Percentiles rank a stretch among this genome's conserved stretches.
Evolutionary conservation across 139 green algal genomes (phyloP).

Genomic region (Astrephomene gubernaculifera): DNA sequence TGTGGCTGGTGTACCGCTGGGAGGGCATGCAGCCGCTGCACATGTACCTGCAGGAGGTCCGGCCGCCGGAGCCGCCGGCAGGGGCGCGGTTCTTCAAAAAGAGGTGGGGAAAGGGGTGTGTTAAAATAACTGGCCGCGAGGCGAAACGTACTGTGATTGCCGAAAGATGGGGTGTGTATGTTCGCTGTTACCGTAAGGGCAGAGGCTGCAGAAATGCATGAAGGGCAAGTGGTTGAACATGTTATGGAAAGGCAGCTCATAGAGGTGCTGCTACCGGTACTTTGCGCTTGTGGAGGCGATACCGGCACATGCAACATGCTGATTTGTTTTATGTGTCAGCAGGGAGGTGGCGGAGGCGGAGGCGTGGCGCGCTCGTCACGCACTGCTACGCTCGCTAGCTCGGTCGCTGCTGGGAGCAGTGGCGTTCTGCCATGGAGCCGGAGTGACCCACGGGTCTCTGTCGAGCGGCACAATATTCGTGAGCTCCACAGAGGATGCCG

Average conservation of each 20-base stretch:
- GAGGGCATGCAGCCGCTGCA: slow-evolving; percentile 74
- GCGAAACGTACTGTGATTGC: no score
- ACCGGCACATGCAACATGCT: no score
- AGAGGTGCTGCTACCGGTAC: no score
- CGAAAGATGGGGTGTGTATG: no score
- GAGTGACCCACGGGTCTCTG: slow-evolving; percentile 81
- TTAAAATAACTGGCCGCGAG: no score
- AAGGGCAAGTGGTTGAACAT: no score
- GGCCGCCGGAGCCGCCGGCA: slow-evolving; percentile 30
- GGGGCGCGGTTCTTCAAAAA: slow-evolving; percentile 54
- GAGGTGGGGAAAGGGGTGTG: no score
- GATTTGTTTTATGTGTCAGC: no score
- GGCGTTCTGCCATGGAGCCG: slow-evolving; percentile 65
- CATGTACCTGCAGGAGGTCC: slow-evolving; percentile 60
- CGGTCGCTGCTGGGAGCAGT: slow-evolving; percentile 65
- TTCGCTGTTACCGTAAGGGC: no score
- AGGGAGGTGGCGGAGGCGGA: slow-evolving; percentile 52
- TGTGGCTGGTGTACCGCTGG: slow-evolving; percentile 84
- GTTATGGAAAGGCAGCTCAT: no score
- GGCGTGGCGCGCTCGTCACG: slow-evolving; percentile 41
- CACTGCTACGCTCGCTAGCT: slow-evolving; percentile 55
- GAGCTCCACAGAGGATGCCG: slow-evolving; percentile 67
- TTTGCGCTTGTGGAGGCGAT: no score
- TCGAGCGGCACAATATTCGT: slow-evolving; percentile 76
- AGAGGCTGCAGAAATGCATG: no score